Evolutionary conservation across 2,329 filamentous ascomycete species (phyloP).

Genomic region (Colletotrichum lentis): DNA sequence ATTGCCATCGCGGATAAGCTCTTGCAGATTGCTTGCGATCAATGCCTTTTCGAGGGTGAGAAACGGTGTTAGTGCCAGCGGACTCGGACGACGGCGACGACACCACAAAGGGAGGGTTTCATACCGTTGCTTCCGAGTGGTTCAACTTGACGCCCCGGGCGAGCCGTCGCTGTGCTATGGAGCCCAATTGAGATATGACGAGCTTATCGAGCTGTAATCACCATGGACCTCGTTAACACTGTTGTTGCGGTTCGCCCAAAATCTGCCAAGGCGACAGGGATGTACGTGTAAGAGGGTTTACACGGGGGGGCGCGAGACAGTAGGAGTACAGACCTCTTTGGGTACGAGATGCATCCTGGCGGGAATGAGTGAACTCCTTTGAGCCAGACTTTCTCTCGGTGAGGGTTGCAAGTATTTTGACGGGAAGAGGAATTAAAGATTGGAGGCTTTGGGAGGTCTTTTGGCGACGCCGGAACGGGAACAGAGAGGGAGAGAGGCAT

Average conservation of each 20-base stretch:
- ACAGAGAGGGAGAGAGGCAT: slow-evolving; percentile 4
- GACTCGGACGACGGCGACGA: not conserved
- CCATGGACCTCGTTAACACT: slow-evolving; percentile 36
- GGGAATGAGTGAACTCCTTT: slow-evolving; percentile 2
- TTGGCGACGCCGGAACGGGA: not conserved
- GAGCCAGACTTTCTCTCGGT: not conserved
- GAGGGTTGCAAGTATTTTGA: slow-evolving; percentile 2
- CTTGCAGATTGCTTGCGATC: slow-evolving; percentile 89
- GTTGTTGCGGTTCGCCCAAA: slow-evolving; percentile 13
- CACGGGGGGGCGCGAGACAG: not conserved
- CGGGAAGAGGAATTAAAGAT: slow-evolving; percentile 2
- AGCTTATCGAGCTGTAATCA: slow-evolving; percentile 87
- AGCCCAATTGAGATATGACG: slow-evolving; percentile 86
- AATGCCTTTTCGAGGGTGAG: slow-evolving; percentile 62
- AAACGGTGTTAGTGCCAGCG: slow-evolving; percentile 26
- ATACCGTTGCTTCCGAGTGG: slow-evolving; percentile 84
- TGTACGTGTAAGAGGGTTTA: slow-evolving; percentile 34
- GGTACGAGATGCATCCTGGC: slow-evolving; percentile 57
- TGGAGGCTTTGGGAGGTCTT: not conserved
- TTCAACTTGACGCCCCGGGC: slow-evolving; percentile 90
- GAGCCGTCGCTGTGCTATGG: slow-evolving; percentile 85
- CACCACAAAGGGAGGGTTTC: slow-evolving; percentile 23
- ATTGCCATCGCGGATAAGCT: slow-evolving; percentile 95
- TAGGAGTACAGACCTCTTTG: slow-evolving; percentile 53
- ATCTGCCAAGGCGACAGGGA: slow-evolving; percentile 32